These are phyloP conservation scores for Eremochloa ophiuroides DNA, from an alignment of 176 grass and related monocot genomes.

Conservation along the genomic window DNA sequence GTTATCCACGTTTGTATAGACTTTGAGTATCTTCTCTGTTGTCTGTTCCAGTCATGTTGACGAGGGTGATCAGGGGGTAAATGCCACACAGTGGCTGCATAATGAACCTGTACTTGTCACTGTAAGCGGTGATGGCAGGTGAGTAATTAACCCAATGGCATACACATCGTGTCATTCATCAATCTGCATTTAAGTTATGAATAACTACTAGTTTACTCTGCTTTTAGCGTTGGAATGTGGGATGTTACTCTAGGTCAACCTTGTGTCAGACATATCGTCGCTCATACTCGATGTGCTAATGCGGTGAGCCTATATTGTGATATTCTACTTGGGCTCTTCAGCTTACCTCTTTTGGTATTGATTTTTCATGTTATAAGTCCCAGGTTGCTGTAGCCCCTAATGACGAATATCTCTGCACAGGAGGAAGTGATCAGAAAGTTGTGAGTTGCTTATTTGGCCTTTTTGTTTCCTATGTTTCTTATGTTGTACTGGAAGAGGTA, in stretches of 20 bases:
- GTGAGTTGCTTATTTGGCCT: slow-evolving; percentile 53
- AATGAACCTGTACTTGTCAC: slow-evolving; percentile 77
- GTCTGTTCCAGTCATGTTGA: slow-evolving; percentile 58
- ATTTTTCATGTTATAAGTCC: slow-evolving; percentile 34
- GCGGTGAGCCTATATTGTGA: slow-evolving; percentile 49
- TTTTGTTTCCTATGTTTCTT: slow-evolving; percentile 10
- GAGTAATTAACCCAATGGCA: slow-evolving; percentile 5
- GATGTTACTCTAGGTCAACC: slow-evolving; percentile 82
- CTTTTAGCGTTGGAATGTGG: slow-evolving; percentile 78
- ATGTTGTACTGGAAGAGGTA: not conserved
- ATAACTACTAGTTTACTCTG: slow-evolving; percentile 18
- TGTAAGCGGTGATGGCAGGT: slow-evolving; percentile 85
- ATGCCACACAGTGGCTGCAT: slow-evolving; percentile 76
- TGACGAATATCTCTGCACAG: slow-evolving; percentile 85
- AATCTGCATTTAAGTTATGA: slow-evolving; percentile 14
- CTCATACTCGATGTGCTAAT: slow-evolving; percentile 82
- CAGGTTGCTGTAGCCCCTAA: slow-evolving; percentile 80
- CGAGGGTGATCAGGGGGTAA: slow-evolving; percentile 76
- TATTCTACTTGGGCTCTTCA: slow-evolving; percentile 22
- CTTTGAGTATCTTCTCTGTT: slow-evolving; percentile 14
- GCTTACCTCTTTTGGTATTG: slow-evolving; percentile 11
- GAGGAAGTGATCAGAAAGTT: slow-evolving; percentile 94
- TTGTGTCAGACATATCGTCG: slow-evolving; percentile 66
- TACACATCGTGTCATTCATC: slow-evolving; percentile 6
- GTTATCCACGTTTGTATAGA: not conserved